phyloP scores from a whole-genome alignment of 2,329 filamentous ascomycete species.

The Colletotrichum australisinense region DNA sequence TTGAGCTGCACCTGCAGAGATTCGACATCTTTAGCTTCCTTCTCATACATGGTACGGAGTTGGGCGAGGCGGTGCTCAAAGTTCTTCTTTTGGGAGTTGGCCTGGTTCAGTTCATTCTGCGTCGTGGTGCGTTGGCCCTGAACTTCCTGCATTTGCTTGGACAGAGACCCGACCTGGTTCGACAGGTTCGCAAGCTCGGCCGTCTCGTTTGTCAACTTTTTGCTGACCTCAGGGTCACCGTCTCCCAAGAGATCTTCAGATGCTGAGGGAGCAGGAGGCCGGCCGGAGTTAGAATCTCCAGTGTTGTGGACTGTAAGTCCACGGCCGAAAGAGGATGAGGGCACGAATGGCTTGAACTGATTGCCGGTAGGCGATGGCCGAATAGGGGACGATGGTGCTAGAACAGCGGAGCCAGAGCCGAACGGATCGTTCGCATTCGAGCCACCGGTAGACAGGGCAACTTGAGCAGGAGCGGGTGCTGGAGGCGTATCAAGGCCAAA shows the following conservation, averaged over 20 bases:
- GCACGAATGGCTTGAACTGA: constrained; percentile 90
- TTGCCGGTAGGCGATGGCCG: constrained; percentile 58
- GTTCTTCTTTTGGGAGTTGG: constrained; percentile 88
- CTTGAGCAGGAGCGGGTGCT: constrained; percentile 64
- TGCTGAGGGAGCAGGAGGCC: constrained; percentile 53
- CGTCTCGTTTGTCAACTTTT: constrained; percentile 88
- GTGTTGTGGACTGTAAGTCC: constrained; percentile 82
- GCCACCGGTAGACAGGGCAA: constrained; percentile 78
- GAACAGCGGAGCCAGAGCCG: constrained; percentile 58
- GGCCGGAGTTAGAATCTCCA: constrained; percentile 66
- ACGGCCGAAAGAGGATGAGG: constrained; percentile 92
- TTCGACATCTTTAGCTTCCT: constrained; percentile 89
- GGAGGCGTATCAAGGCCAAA: constrained; percentile 81
- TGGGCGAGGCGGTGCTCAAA: constrained; percentile 91
- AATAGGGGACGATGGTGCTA: constrained; percentile 65
- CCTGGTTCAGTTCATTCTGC: constrained; percentile 85
- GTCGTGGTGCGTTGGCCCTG: constrained; percentile 83
- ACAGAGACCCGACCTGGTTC: constrained; percentile 91
- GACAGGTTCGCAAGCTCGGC: constrained; percentile 95
- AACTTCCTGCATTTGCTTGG: constrained; percentile 94
- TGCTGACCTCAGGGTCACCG: constrained; percentile 87
- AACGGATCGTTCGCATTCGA: constrained; percentile 76
- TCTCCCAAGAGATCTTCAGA: constrained; percentile 92
- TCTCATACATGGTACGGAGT: constrained; percentile 89
- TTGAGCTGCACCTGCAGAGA: constrained; percentile 86